Base-by-base conservation (phyloP, 2,329 filamentous ascomycete genomes). In the Diplocarpon rosae region DNA sequence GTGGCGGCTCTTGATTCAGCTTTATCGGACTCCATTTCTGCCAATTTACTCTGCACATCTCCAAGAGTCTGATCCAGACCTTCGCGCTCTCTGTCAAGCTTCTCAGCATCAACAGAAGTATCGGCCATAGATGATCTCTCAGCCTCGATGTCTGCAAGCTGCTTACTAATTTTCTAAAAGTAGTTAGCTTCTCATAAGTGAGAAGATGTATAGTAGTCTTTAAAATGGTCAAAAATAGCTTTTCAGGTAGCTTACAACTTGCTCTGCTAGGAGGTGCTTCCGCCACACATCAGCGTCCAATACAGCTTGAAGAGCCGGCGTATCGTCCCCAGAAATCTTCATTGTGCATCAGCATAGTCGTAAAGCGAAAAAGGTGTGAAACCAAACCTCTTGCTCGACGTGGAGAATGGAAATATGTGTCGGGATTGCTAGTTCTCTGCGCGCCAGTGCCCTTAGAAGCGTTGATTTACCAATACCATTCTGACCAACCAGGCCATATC, bases 21-120 rank as follows among this genome's bases (percentile, higher is more conserved):
- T 68, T 95, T 96, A 69, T 98, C 92, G 0, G 92, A 95, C 62
- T 98, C 92, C 92, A 98, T 98, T 66, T 98, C 92, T 15, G 89
- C 78, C 48, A 98, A 74, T 66, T 98, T 98, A 47, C 74, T 66
- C 62, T 98, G 88, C 40, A 98, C 80, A 60, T 98, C 92, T 54
- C 83, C 87, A 37, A 98, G 74, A 32, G 92, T 94, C 50, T 80
- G 81, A 62, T 98, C 92, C 42, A 94, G 78, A 34, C 85, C 85
- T 65, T 96, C 92, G 51, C 88, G 81, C 57, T 95, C 87, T 47
- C 78, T 76, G 62, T 96, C 90, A 20, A 96, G 71, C 60, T 75
- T 84, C 33, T 79, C 82, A 12, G 90, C 90, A 68, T 96, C 90
- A 49, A 80, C 79, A 16, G 90, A 93, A 1, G 90, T 95, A 61